Conservation (phyloP, 768 basidiomycete genomes). For the Phaeolepiota aurea region DNA sequence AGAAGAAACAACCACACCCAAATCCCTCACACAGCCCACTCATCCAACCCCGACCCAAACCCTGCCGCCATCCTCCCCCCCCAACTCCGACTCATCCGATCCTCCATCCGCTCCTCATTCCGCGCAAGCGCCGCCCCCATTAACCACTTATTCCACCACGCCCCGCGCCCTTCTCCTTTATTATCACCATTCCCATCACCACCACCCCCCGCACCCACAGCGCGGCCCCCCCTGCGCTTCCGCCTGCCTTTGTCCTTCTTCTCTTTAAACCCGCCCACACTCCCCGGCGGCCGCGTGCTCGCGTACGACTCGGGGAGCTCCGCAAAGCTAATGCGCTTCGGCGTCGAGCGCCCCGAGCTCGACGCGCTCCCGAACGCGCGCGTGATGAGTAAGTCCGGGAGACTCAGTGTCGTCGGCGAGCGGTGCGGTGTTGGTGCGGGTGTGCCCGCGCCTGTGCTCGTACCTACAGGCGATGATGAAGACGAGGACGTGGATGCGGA, state of each 20-base stretch:
- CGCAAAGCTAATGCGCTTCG: conserved; percentile 76
- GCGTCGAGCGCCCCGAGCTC: conserved; percentile 45
- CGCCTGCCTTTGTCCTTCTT: conserved; percentile 24
- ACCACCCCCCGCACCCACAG: conserved; percentile 8
- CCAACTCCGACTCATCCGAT: conserved; percentile 43
- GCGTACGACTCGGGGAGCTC: conserved; percentile 64
- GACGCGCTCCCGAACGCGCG: conserved; percentile 20
- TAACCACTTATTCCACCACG: conserved; percentile 20
- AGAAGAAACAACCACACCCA: too few relatives aligned
- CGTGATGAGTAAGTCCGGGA: conserved; percentile 19
- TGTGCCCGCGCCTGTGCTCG: neutral
- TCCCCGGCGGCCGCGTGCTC: conserved; percentile 19
- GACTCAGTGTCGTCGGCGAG: conserved; percentile 12
- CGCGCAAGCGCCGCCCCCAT: conserved; percentile 11
- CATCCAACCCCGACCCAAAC: conserved; percentile 34
- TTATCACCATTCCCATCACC: conserved; percentile 10
- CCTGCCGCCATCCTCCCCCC: conserved; percentile 27
- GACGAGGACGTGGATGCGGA: too few relatives aligned
- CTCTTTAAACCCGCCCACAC: conserved; percentile 21
- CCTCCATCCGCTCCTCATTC: conserved; percentile 43
- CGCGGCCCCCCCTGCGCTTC: conserved; percentile 12
- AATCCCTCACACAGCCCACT: conserved; percentile 50
- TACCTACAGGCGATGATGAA: conserved; percentile 12
- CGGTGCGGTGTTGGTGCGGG: neutral
- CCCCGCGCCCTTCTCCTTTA: conserved; percentile 7